Base-by-base conservation (phyloP, 179 eudicot species). In the Spergularia azorica region DNA sequence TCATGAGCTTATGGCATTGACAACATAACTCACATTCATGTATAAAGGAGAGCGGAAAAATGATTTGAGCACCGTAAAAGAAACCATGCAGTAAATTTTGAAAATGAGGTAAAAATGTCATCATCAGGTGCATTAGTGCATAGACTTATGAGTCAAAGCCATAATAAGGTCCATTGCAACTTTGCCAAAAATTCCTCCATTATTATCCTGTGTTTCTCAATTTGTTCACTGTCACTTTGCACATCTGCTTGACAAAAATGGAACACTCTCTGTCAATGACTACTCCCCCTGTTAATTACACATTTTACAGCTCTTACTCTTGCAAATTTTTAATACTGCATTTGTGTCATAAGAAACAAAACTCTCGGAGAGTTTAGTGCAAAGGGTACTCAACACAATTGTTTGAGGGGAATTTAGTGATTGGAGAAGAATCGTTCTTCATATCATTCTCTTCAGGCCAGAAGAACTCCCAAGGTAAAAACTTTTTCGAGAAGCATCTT, bases 171-270 rank as follows among this genome's bases (percentile, higher is more conserved):
- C 14, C 18, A 16, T 21, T 14, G 20, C 16, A 54, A 52, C 8
- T 26, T 73, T 75, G 43, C 70, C 69, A 5, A 63, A 74, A 74
- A 15, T 62, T 36, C 70, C 59, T 62, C 61, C 70, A 15, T 48
- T 14, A 73, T 12, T 1, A 14, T 0, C n/a, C 10, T 10, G 3
- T 73, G 43, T 61, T 61, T 43, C 70, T 62, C 15, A 38, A 55
- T 55, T 58, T 41, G 48, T 16, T 20, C 38, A 50, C 16, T 65
- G 15, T 75, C 51, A 67, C 58, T 58, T 67, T 76, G 48, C 57
- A 20, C n/a, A 15, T 10, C 36, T 18, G 41, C 78, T 55, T 14
- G 50, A 39, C 64, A 66, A 65, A 66, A 39, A 66, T 75, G 72
- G 72, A 26, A 54, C 9, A 74, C 14, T 3, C 61, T 63, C 21